phyloP scores from a whole-genome alignment of 129 eudicot species.

The Chrysanthemum seticuspe region DNA sequence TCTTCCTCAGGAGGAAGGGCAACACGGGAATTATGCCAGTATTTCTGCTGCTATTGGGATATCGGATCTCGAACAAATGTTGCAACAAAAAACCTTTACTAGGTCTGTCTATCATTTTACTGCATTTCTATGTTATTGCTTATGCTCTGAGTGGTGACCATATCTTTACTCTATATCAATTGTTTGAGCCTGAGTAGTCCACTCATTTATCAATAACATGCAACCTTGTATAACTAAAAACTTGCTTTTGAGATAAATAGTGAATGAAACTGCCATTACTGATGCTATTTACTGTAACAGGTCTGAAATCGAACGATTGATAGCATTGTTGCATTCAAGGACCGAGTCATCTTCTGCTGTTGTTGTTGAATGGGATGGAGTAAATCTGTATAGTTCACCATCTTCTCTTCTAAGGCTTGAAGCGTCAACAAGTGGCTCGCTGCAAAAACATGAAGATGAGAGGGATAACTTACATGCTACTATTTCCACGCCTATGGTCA shows the following conservation, averaged over 20 bases:
- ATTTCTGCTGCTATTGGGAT: conserved; percentile 39
- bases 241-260: conserved; percentile 3
- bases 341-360: too few species aligned
- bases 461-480: conserved; percentile 25
- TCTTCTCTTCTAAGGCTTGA: conserved; percentile 35
- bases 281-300: conserved; percentile 34
- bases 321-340: too few species aligned
- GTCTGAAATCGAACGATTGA: conserved; percentile 52
- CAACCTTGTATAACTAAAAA: conserved; percentile 1
- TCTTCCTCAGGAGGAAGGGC: conserved; percentile 37
- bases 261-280: conserved; percentile 12
- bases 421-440: conserved; percentile 22
- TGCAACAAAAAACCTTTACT: conserved; percentile 77
- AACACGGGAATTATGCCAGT: conserved; percentile 40
- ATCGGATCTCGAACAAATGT: conserved; percentile 76
- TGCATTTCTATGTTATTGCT: background rate
- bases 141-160: background rate
- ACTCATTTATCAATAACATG: background rate
- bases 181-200: background rate
- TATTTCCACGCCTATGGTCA: too few species aligned
- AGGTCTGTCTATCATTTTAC: conserved; percentile 48
- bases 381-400: too few species aligned
- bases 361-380: too few species aligned
- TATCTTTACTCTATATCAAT: background rate
- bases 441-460: conserved; percentile 33